Conservation (phyloP, 1,284 basidiomycete species). For the Tetrapyrgos nigripes region DNA sequence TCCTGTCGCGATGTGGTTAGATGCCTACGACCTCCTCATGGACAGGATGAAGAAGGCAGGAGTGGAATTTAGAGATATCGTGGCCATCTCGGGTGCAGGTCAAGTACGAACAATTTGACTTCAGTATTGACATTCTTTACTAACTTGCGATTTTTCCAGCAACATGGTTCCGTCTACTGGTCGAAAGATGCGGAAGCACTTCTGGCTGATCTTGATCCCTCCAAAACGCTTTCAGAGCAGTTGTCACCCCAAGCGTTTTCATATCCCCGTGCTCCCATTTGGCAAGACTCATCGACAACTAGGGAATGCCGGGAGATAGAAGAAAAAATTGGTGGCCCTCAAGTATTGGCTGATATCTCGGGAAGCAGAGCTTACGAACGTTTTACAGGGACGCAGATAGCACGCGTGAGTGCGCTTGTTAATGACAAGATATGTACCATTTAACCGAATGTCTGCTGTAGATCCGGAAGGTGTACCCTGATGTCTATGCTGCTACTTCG, state of each 20-base stretch:
- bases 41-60: constrained; percentile 67
- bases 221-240: constrained; percentile 58
- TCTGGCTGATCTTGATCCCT: constrained; percentile 62
- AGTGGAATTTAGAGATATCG: constrained; percentile 65
- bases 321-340: constrained; percentile 69
- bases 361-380: constrained; percentile 89
- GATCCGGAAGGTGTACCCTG: constrained; percentile 65
- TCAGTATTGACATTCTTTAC: background rate
- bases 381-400: constrained; percentile 89
- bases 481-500: constrained; percentile 69
- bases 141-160: constrained; percentile 48
- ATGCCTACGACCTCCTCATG: constrained; percentile 83
- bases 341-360: constrained; percentile 75
- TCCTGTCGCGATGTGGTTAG: constrained; percentile 85
- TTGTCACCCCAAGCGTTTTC: constrained; percentile 74
- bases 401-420: constrained; percentile 55
- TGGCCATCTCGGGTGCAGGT: constrained; percentile 76
- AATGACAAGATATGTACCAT: constrained; percentile 3
- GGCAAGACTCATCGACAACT: constrained; percentile 91
- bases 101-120: constrained; percentile 52
- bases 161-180: constrained; percentile 94
- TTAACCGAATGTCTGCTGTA: constrained; percentile 30
- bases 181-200: constrained; percentile 60
- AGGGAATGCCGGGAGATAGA: constrained; percentile 78
- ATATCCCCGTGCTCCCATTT: constrained; percentile 78